These are phyloP conservation scores for Ilyonectria destructans DNA, from an alignment of 2,329 filamentous ascomycete species.

Conservation along the genomic window DNA sequence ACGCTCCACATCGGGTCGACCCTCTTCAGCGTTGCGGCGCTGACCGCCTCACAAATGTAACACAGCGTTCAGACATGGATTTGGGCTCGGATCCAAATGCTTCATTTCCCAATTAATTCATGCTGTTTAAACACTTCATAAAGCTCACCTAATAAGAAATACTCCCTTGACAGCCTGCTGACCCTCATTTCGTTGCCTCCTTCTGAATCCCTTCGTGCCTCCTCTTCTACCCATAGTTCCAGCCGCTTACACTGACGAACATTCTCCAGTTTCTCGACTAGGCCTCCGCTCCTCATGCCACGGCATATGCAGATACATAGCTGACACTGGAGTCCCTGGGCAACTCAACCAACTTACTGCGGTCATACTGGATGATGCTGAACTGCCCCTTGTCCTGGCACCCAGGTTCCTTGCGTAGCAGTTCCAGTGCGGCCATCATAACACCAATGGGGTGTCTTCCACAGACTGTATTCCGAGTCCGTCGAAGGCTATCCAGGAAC, in stretches of 20 bases:
- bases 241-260: neutral
- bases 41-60: neutral
- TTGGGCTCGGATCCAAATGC: neutral
- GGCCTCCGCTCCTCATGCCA: constrained; percentile 65
- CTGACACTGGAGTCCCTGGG: constrained; percentile 89
- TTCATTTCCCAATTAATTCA: constrained; percentile 8
- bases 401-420: constrained; percentile 61
- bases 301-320: constrained; percentile 93
- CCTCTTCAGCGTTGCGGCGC: neutral
- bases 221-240: neutral
- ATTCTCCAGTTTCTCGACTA: neutral
- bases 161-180: constrained; percentile 1
- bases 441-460: constrained; percentile 96
- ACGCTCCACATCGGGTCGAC: constrained; percentile 26
- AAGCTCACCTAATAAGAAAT: constrained; percentile 5
- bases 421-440: constrained; percentile 89
- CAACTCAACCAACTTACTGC: constrained; percentile 82
- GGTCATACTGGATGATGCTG: constrained; percentile 88
- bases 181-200: neutral
- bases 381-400: constrained; percentile 70
- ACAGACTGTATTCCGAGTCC: constrained; percentile 93
- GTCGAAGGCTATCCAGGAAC: constrained; percentile 79
- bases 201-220: too few species aligned
- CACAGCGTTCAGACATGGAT: too few species aligned
- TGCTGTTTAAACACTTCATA: neutral